Evolutionary conservation across 1,139 yeast species (phyloP), one percentile per base, ranked within the genome.

Genomic region (Debaryomyces psychrophilus): DNA sequence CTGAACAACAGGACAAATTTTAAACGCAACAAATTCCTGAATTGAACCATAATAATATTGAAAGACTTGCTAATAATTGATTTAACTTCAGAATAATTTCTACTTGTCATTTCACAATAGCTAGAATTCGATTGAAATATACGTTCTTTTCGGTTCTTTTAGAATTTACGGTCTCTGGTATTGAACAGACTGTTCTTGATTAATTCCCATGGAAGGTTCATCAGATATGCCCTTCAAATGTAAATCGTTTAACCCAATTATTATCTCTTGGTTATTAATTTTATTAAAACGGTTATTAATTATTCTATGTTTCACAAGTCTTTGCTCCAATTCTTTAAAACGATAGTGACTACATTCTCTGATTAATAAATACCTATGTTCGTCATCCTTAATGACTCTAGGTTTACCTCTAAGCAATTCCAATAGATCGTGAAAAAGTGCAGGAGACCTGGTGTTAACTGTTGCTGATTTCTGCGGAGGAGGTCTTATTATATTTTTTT

Each of bases 321-420:
- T 68, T 65, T 90, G 96, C 61, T 87, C 95, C 37, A 90, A 69
- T 41, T 83, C 90, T 44, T 81, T 66, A 56, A 90, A 85, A 44
- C 95, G 73, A 63, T 88, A 90, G 65, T 86, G 90, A 41, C 77
- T 74, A 53, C 96, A 88, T 59, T 90, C 97, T 44, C 73, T 71
- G 5, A 85, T 63, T 47, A 90, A 69, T 7, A 78, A 64, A 5
- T 68, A 61, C 37, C 95, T 69, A 58, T 86, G 89, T 3, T 69
- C 68, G 33, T 81, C 85, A 52, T 75, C 64, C 28, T 67, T 62
- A 14, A 87, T 70, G 0, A 71, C 68, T 5, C 75, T 54, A 4
- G 64, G 58, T 34, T 80, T 77, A 0, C 95, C 95, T 46, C 77
- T 73, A 27, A 87, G 64, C 2, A 82, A 58, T 37, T 73, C 73